phyloP scores from a whole-genome alignment of 352 stramenopile genomes.

The Phytophthora macrochlamydospora region DNA sequence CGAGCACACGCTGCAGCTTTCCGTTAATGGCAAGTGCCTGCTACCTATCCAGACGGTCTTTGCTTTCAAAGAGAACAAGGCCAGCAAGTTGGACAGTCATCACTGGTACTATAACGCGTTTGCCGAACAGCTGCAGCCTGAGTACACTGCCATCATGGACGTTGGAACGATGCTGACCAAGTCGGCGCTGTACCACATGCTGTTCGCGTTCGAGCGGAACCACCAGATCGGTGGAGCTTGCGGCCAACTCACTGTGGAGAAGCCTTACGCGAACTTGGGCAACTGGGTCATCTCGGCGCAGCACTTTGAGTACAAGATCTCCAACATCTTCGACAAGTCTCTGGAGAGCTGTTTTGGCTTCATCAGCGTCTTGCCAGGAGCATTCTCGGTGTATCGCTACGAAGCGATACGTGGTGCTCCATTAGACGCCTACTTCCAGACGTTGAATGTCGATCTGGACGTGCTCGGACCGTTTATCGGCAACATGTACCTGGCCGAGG shows the following conservation, averaged over 20 bases:
- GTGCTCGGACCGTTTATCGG: slow-evolving; percentile 82
- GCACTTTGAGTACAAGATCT: slow-evolving; percentile 92
- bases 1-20: slow-evolving; percentile 83
- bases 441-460: slow-evolving; percentile 77
- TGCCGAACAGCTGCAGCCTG: slow-evolving; percentile 81
- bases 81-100: slow-evolving; percentile 86
- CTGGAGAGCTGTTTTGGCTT: slow-evolving; percentile 88
- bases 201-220: slow-evolving; percentile 81
- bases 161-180: slow-evolving; percentile 87
- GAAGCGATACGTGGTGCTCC: slow-evolving; percentile 80
- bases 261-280: slow-evolving; percentile 83
- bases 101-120: slow-evolving; percentile 88
- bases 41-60: slow-evolving; percentile 82
- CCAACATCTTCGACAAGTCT: slow-evolving; percentile 88
- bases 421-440: slow-evolving; percentile 88
- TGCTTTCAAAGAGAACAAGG: slow-evolving; percentile 82
- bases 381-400: slow-evolving; percentile 87
- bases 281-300: slow-evolving; percentile 90
- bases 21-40: slow-evolving; percentile 69
- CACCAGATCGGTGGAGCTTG: slow-evolving; percentile 82
- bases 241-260: slow-evolving; percentile 80
- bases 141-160: slow-evolving; percentile 86
- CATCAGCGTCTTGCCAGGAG: slow-evolving; percentile 85
- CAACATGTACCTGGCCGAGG: slow-evolving; percentile 91
- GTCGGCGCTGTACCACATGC: slow-evolving; percentile 74